Evolutionary conservation across 2,329 filamentous ascomycete genomes (phyloP).

Genomic region (Exophiala alcalophila): DNA sequence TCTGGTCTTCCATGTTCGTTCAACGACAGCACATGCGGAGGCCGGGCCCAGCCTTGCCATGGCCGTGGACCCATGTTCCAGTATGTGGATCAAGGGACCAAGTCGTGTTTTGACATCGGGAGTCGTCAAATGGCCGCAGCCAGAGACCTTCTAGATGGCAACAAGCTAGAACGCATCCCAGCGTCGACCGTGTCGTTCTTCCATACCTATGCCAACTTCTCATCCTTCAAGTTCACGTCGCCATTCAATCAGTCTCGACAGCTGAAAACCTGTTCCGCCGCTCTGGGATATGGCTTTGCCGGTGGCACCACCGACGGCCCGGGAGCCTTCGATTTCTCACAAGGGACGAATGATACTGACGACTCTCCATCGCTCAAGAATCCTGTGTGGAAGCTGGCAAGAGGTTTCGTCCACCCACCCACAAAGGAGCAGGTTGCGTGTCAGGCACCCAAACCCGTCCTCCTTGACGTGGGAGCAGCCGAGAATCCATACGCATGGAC

Average conservation of each 20-base stretch:
- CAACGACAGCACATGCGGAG: constrained; percentile 75
- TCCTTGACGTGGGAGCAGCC: constrained; percentile 86
- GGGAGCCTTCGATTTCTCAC: constrained; percentile 88
- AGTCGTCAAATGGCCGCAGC: constrained; percentile 46
- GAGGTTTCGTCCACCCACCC: constrained; percentile 68
- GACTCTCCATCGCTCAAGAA: constrained; percentile 66
- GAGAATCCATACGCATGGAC: constrained; percentile 77
- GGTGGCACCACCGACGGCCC: constrained; percentile 90
- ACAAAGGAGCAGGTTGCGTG: constrained; percentile 68
- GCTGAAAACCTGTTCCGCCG: constrained; percentile 74
- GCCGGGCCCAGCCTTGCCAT: constrained; percentile 43
- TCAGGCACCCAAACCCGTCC: constrained; percentile 76
- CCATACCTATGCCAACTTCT: constrained; percentile 82
- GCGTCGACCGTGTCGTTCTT: constrained; percentile 72
- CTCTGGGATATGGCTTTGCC: constrained; percentile 87
- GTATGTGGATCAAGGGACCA: constrained; percentile 45
- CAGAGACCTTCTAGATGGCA: constrained; percentile 54
- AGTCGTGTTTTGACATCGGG: constrained; percentile 51
- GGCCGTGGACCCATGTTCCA: constrained; percentile 47
- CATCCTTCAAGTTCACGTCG: constrained; percentile 68
- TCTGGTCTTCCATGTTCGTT: constrained; percentile 54
- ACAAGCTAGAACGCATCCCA: constrained; percentile 48
- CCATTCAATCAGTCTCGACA: constrained; percentile 62
- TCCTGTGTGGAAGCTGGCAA: constrained; percentile 76
- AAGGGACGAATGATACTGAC: constrained; percentile 59